Conservation (phyloP, 2,329 filamentous ascomycete genomes). For the Pestalotiopsis sp. region DNA sequence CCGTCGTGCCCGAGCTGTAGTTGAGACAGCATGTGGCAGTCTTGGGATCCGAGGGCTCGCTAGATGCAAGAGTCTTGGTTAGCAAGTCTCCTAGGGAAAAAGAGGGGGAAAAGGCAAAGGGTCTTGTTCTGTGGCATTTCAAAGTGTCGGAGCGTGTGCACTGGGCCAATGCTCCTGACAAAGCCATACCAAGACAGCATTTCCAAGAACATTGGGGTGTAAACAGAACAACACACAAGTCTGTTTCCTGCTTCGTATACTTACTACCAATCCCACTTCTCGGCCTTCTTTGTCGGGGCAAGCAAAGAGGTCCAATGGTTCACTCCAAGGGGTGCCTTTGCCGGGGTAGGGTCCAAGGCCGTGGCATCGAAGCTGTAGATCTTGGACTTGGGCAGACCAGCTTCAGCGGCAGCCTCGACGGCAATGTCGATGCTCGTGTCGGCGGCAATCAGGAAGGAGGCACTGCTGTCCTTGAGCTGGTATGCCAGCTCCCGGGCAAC, state of each 20-base stretch:
- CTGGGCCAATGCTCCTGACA: neutral
- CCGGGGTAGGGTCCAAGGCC: constrained; percentile 36
- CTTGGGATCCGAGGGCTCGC: constrained; percentile 51
- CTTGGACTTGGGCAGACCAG: constrained; percentile 53
- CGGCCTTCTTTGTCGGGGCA: constrained; percentile 42
- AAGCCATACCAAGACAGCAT: too few species aligned
- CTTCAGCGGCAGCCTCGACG: constrained; percentile 64
- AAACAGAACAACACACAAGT: neutral
- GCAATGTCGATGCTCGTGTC: constrained; percentile 63
- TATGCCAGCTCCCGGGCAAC: constrained; percentile 73
- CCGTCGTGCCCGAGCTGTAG: constrained; percentile 79
- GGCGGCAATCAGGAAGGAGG: constrained; percentile 68
- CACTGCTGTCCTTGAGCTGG: constrained; percentile 73
- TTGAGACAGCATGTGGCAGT: constrained; percentile 69
- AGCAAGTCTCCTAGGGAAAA: neutral
- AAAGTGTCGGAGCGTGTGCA: neutral
- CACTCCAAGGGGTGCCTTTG: constrained; percentile 26
- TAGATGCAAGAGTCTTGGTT: neutral
- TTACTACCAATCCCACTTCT: constrained; percentile 62
- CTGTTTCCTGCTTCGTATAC: neutral
- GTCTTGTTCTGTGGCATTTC: neutral
- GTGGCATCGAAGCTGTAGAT: constrained; percentile 69
- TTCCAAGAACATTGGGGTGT: neutral
- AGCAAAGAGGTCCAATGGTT: constrained; percentile 32
- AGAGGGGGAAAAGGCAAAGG: neutral